Evolutionary conservation across 2,329 filamentous ascomycete species (phyloP), one percentile per base, ranked within the genome.

Genomic region (Aspergillus sp.): DNA sequence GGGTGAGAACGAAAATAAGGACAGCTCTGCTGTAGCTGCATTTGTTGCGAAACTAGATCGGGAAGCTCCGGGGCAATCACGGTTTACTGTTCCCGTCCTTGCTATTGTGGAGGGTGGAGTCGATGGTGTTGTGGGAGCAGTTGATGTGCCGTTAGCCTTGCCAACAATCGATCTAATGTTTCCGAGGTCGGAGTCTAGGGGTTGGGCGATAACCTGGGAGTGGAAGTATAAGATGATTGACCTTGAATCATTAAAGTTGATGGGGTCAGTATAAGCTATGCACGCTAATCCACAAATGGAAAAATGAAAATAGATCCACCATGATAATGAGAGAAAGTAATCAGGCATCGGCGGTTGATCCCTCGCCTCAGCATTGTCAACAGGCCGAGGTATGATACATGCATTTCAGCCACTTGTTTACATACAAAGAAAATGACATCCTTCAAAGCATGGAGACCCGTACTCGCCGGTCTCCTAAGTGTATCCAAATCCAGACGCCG

Each of bases 61-160:
- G 5, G 62, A 71, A 18, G 72, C 72, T 7, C 73, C 76, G 2
- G 76, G 71, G 0, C 65, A 68, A 17, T 55, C 72, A 4, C 72
- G 78, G 4, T 77, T 72, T 60, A 80, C 78, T 0, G 47, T 82
- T 30, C 80, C 79, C 17, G 65, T 75, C 9, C 45, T 76, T 26
- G 59, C 61, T 12, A 26, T 64, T n/a, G 58, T 58, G 36, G 51
- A 48, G 3, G 50, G 51, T 7, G 20, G 24, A 30, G 58, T 62
- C 36, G 42, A 63, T 12, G 44, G 36, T 15, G n/a, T 11, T 6
- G 34, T 13, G 4, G 18, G 24, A 36, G 57, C 62, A 32, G 42
- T 64, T n/a, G 44, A 43, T 22, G n/a, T 20, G 30, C 62, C 66
- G 17, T 17, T 73, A 41, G 64, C 65, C 15, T 58, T 72, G 45